phyloP scores from a whole-genome alignment of 1,284 basidiomycete species.

The Moesziomyces globuligerus region DNA sequence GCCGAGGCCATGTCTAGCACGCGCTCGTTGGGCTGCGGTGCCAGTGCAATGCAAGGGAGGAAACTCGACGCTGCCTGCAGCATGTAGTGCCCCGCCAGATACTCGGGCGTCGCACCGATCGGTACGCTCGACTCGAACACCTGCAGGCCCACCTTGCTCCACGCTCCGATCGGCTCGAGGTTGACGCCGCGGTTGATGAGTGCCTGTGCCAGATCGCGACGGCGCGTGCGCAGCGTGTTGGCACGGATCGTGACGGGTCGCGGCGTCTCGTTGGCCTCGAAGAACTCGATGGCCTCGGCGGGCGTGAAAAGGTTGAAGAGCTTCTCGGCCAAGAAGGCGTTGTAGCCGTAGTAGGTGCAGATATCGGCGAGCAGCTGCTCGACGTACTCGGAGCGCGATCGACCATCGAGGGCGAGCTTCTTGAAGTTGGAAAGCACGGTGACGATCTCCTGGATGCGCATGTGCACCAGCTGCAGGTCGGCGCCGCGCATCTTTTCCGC shows the following conservation, averaged over 20 bases:
- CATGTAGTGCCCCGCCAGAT: conserved; percentile 99
- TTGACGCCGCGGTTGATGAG: conserved; percentile 96
- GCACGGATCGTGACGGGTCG: conserved; percentile 97
- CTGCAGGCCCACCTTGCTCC: conserved; percentile 97
- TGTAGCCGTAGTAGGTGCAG: conserved; percentile 90
- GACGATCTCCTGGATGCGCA: conserved; percentile 87
- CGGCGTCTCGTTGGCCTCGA: conserved; percentile 95
- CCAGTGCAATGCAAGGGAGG: conserved; percentile 95
- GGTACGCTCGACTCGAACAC: conserved; percentile 97
- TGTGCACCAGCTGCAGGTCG: conserved; percentile 83
- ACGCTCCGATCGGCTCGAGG: conserved; percentile 92
- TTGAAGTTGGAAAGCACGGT: conserved; percentile 73
- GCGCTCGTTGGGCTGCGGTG: conserved; percentile 91
- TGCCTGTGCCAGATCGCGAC: conserved; percentile 92
- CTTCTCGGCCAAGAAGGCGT: conserved; percentile 92
- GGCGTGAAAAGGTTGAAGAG: conserved; percentile 93
- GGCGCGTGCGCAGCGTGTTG: conserved; percentile 91
- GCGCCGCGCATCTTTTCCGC: conserved; percentile 73
- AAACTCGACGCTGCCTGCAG: conserved; percentile 98
- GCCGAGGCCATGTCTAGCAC: conserved; percentile 99
- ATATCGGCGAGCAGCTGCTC: conserved; percentile 82
- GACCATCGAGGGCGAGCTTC: conserved; percentile 71
- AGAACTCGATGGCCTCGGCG: conserved; percentile 91
- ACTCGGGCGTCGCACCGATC: conserved; percentile 93
- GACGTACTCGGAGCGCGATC: conserved; percentile 81